These are phyloP conservation scores for Cladosporium colombiae DNA, from an alignment of 2,329 filamentous ascomycete species.

Conservation along the genomic window DNA sequence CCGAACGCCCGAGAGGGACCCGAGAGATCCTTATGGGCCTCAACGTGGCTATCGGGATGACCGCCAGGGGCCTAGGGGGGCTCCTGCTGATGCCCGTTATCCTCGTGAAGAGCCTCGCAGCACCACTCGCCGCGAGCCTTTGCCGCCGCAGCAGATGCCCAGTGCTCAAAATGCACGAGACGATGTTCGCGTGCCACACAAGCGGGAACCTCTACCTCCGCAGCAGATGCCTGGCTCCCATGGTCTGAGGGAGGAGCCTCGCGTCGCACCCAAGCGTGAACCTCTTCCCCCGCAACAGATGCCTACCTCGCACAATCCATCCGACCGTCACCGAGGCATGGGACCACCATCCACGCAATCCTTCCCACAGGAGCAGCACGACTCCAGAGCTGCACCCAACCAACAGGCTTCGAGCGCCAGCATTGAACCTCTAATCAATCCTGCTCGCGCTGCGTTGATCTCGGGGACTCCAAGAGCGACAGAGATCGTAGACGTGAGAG, in stretches of 20 bases:
- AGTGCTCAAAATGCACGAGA: constrained; percentile 3
- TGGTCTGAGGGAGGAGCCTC: constrained; percentile 7
- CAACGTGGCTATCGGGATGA: constrained; percentile 12
- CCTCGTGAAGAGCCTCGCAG: constrained; percentile 14
- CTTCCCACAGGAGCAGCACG: constrained; percentile 2
- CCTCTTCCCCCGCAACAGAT: constrained; percentile 18
- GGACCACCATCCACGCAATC: constrained; percentile 1
- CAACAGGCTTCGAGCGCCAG: background rate
- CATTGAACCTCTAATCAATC: constrained; percentile 38
- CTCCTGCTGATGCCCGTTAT: constrained; percentile 11
- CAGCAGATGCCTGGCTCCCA: constrained; percentile 15
- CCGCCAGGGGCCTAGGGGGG: constrained; percentile 8
- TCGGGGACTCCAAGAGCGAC: constrained; percentile 34
- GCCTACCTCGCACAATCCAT: background rate
- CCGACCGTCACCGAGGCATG: constrained; percentile 8
- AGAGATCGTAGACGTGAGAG: constrained; percentile 26
- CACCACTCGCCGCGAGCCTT: constrained; percentile 3
- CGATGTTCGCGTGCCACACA: background rate
- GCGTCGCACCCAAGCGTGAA: constrained; percentile 11
- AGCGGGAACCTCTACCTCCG: constrained; percentile 11
- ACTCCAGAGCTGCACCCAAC: background rate
- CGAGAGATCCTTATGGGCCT: constrained; percentile 11
- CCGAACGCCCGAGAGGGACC: constrained; percentile 41
- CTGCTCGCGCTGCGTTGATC: constrained; percentile 47
- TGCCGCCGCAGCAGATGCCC: constrained; percentile 14